Evolutionary conservation across 2,329 filamentous ascomycete species (phyloP).

Genomic region (Botrytis pseudocinerea): DNA sequence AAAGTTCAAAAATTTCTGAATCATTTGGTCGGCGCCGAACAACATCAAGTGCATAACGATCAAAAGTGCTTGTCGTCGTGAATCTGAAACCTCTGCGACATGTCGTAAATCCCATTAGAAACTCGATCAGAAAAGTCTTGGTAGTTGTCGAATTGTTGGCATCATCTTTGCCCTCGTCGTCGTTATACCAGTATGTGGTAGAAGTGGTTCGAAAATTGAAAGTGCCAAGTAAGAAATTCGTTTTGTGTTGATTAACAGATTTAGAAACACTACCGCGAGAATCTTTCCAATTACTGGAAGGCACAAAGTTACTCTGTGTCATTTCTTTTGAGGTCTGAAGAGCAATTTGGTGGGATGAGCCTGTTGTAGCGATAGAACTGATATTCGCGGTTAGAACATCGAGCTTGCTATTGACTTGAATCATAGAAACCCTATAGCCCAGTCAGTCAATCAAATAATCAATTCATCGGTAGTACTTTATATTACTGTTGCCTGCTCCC

Average conservation of each 20-base stretch:
- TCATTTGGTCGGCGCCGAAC: background rate
- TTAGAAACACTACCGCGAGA: background rate
- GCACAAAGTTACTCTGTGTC: background rate
- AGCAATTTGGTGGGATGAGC: background rate
- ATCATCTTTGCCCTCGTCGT: background rate
- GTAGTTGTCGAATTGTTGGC: background rate
- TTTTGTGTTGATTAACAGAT: background rate
- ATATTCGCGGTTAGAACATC: background rate
- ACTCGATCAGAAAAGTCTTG: background rate
- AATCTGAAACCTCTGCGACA: background rate
- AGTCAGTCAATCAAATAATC: background rate
- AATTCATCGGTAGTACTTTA: accelerated
- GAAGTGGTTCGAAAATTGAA: background rate
- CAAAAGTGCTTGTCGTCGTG: background rate
- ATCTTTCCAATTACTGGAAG: background rate
- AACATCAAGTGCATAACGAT: background rate
- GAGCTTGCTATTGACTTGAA: background rate
- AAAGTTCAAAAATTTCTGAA: conserved; percentile 7
- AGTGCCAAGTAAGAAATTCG: background rate
- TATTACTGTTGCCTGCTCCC: conserved; percentile 13
- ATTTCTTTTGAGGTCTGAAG: background rate
- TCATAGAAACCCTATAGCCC: background rate
- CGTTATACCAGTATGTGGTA: background rate
- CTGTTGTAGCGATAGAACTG: background rate
- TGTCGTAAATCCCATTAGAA: background rate